Evolutionary conservation across 345 rosid genomes (phyloP).

Genomic region (Eucalyptus cloeziana): DNA sequence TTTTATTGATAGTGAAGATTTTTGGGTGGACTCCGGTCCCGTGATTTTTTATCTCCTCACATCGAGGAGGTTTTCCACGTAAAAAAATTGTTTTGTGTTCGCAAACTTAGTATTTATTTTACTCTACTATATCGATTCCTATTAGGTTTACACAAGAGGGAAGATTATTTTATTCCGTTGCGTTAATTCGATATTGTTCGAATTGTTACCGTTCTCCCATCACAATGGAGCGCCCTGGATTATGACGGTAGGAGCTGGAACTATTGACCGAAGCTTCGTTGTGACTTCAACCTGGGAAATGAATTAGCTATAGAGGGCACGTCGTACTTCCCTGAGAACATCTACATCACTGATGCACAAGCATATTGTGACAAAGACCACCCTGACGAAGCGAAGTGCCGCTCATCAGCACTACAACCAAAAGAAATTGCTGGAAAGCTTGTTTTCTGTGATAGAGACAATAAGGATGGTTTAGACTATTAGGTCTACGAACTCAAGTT

Average conservation of each 20-base stretch:
- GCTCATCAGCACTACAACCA: background rate
- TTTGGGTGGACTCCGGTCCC: no score
- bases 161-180: no score
- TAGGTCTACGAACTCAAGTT: slow-evolving; percentile 9
- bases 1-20: no score
- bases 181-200: no score
- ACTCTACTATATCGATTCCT: no score
- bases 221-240: slow-evolving; percentile 45
- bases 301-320: slow-evolving; percentile 4
- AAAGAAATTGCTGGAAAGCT: slow-evolving; percentile 14
- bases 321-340: slow-evolving; percentile 14
- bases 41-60: no score
- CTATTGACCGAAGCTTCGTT: slow-evolving; percentile 20
- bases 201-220: no score
- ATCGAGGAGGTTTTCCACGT: no score
- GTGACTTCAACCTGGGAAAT: slow-evolving; percentile 6
- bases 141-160: no score
- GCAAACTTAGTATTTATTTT: no score
- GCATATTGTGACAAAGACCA: slow-evolving; percentile 6
- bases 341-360: slow-evolving; percentile 6
- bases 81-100: no score
- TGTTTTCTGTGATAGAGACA: slow-evolving; percentile 12
- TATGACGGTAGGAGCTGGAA: slow-evolving; percentile 25
- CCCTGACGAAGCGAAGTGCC: background rate
- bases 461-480: background rate